Conservation (phyloP, 345 rosid species). For the Odontarrhena argentea region DNA sequence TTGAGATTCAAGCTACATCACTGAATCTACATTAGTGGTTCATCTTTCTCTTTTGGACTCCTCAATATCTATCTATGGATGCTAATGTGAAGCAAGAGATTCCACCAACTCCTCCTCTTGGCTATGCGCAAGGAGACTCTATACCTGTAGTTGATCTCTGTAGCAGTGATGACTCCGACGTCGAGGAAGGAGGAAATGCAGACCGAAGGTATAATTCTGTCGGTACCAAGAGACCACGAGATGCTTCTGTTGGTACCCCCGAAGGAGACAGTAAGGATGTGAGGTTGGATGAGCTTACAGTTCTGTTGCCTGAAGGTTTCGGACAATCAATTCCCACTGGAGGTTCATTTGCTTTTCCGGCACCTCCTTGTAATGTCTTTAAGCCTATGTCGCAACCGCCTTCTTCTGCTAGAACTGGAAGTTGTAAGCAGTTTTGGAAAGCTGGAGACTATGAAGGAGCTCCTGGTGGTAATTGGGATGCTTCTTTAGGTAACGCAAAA, state of each 20-base stretch:
- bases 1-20: too few relatives aligned
- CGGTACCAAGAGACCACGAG: slow-evolving; percentile 41
- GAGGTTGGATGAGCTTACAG: slow-evolving; percentile 40
- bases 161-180: slow-evolving; percentile 58
- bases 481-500: slow-evolving; percentile 48
- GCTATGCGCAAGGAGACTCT: slow-evolving; percentile 24
- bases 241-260: slow-evolving; percentile 29
- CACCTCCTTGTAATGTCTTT: slow-evolving; percentile 4
- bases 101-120: slow-evolving; percentile 19
- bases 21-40: too few relatives aligned
- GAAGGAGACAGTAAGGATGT: slow-evolving; percentile 37
- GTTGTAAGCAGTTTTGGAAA: slow-evolving; percentile 86
- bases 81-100: slow-evolving; percentile 52
- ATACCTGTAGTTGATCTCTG: slow-evolving; percentile 57
- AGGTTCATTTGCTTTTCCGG: slow-evolving; percentile 13
- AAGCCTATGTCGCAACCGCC: not conserved
- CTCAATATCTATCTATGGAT: slow-evolving; percentile 38
- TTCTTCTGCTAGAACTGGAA: slow-evolving; percentile 2
- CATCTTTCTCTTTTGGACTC: too few relatives aligned
- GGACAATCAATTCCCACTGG: slow-evolving; percentile 47
- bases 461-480: slow-evolving; percentile 51
- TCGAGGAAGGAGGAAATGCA: not conserved
- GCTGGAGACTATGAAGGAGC: slow-evolving; percentile 83
- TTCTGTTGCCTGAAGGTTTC: slow-evolving; percentile 53
- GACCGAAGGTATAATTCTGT: slow-evolving; percentile 1